Base-by-base conservation (phyloP, 2,329 filamentous ascomycete species). In the Cryphonectria parasitica region DNA sequence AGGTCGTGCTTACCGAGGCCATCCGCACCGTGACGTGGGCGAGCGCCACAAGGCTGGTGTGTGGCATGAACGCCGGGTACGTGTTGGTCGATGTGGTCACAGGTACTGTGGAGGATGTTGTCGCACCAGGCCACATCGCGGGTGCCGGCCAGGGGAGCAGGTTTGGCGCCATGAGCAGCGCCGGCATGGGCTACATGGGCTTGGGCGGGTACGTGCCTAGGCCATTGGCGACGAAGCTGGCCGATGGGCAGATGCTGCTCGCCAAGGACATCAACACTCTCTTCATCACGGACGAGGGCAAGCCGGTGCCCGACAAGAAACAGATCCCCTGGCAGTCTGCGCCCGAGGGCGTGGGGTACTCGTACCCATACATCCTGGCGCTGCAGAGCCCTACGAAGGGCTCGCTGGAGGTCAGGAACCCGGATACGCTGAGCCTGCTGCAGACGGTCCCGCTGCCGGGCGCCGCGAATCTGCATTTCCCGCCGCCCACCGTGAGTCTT, bases 211-310 rank as follows among this genome's bases (percentile, higher is more conserved):
- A 94, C 83, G 93, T 95, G 69, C 95, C 96, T 1, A 97, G 93
- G 77, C 97, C 96, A 8, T 86, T 99, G 76, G 93, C 93, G 7
- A 91, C 95, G 7, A 91, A 91, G 75, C 85, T 99, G 17, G 88
- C 89, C 2, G 92, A 97, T 74, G 92, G 93, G 5, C 89, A 98
- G 81, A 89, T 98, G 78, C 83, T 99, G 71, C 86, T 99, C n/a
- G 94, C 95, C n/a, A 97, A 97, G 80, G 96, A 99, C 76, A 94
- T 98, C 76, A 97, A 98, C 79, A 97, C 95, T 1, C 83, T 98
- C 67, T 99, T 99, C 79, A 92, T 97, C 74, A 91, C 96, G 70
- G 88, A 91, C 15, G 87, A 94, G 41, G 96, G 95, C 5, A 95
- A 94, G 75, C 87, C 94, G 0, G 79, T 97, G 45, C 66, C 71